phyloP scores from a whole-genome alignment of 1,284 basidiomycete species.

The Tetrapyrgos nigripes region DNA sequence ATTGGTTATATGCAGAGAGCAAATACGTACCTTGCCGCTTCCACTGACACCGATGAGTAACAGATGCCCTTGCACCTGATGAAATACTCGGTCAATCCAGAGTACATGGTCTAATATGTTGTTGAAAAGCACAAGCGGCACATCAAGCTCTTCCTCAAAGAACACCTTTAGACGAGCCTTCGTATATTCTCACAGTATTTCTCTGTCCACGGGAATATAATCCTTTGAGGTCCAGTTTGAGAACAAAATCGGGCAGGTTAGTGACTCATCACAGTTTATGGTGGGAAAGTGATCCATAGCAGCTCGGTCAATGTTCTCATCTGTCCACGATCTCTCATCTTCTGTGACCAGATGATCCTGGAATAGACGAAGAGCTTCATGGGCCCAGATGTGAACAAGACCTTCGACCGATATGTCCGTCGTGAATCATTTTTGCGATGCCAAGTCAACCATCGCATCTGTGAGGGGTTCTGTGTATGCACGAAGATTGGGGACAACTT shows the following conservation, averaged over 20 bases:
- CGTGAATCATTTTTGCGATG: constrained; percentile 94
- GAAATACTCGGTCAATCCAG: constrained; percentile 97
- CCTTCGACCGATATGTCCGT: constrained; percentile 94
- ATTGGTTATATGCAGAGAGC: neutral
- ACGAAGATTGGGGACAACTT: constrained; percentile 93
- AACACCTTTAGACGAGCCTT: constrained; percentile 95
- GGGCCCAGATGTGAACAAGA: constrained; percentile 96
- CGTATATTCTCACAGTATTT: constrained; percentile 93
- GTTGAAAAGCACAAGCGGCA: constrained; percentile 98
- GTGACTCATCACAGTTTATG: constrained; percentile 83
- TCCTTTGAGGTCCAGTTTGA: constrained; percentile 99
- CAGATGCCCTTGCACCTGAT: constrained; percentile 96
- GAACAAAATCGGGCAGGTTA: constrained; percentile 92
- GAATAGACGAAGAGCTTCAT: constrained; percentile 97
- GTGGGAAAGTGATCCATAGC: constrained; percentile 93
- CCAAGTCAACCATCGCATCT: constrained; percentile 96
- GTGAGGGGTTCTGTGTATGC: constrained; percentile 96
- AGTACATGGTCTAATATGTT: constrained; percentile 98
- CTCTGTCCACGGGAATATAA: constrained; percentile 95
- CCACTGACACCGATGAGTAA: constrained; percentile 98
- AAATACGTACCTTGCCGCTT: constrained; percentile 85
- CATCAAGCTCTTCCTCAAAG: constrained; percentile 98
- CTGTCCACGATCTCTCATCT: constrained; percentile 94
- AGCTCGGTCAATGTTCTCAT: constrained; percentile 87
- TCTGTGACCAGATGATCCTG: constrained; percentile 96